phyloP scores from a whole-genome alignment of 345 rosid genomes.

The Gossypioides kirkii region DNA sequence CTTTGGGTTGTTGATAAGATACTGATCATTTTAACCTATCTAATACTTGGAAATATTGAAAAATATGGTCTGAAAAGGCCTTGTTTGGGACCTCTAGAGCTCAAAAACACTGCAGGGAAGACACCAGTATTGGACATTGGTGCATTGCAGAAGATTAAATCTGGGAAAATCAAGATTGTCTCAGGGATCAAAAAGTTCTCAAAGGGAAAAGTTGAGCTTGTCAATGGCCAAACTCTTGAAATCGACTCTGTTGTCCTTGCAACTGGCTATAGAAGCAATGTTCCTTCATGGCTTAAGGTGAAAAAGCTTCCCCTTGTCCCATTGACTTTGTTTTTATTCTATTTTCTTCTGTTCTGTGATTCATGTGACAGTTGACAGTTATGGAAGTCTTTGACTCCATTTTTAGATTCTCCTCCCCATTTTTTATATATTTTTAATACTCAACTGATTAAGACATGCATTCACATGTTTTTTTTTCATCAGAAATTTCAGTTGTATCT shows the following conservation, averaged over 20 bases:
- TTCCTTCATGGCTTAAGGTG: conserved; percentile 89
- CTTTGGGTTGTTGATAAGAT: conserved; percentile 69
- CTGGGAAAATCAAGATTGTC: conserved; percentile 67
- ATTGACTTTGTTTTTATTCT: not conserved
- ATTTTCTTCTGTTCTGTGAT: not conserved
- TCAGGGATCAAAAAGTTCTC: conserved; percentile 63
- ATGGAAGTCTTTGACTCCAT: conserved; percentile 17
- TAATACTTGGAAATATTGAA: conserved; percentile 51
- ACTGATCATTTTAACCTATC: conserved; percentile 47
- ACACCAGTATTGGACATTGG: conserved; percentile 82
- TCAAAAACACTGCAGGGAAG: conserved; percentile 56
- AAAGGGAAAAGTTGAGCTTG: conserved; percentile 50
- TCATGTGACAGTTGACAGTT: conserved; percentile 21
- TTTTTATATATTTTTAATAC: not conserved
- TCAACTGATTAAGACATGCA: conserved; percentile 12
- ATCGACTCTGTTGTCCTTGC: conserved; percentile 75
- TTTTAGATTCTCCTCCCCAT: not conserved
- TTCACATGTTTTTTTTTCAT: not conserved
- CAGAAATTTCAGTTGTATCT: too few species aligned
- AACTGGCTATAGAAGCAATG: conserved; percentile 89
- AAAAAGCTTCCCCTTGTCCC: conserved; percentile 2
- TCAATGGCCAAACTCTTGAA: conserved; percentile 48
- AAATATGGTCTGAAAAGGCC: conserved; percentile 74
- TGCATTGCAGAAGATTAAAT: conserved; percentile 54
- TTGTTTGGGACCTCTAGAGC: conserved; percentile 54